Conservation (phyloP, 768 basidiomycete species). For the Inosperma sp. region DNA sequence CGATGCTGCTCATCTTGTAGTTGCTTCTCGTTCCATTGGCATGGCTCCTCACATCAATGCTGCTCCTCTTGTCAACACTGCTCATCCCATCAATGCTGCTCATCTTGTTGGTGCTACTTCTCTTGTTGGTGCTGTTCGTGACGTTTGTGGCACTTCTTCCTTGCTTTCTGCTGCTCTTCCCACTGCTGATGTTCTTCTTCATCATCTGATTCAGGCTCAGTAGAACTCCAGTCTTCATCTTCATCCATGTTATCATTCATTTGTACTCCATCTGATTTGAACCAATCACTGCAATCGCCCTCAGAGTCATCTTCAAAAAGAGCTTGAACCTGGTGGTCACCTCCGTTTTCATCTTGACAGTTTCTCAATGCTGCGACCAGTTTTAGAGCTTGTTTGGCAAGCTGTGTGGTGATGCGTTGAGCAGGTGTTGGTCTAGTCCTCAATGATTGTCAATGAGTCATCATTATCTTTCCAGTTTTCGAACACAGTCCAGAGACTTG, state of each 20-base stretch:
- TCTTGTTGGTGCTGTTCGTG: neutral
- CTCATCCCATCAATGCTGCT: neutral
- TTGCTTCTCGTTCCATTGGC: neutral
- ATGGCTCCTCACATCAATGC: neutral
- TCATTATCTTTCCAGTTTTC: neutral
- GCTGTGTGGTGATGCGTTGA: neutral
- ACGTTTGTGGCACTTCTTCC: neutral
- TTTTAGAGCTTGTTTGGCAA: neutral
- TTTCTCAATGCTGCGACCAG: neutral
- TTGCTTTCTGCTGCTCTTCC: neutral
- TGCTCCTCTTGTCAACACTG: neutral
- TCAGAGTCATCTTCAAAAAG: neutral
- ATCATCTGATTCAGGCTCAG: neutral
- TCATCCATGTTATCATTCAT: neutral
- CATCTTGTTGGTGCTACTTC: neutral
- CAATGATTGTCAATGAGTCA: neutral
- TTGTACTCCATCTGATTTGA: neutral
- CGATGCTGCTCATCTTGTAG: neutral
- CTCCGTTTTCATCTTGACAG: neutral
- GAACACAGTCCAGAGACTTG: neutral
- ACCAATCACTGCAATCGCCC: too few relatives aligned
- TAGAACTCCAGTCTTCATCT: neutral
- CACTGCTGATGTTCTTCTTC: neutral
- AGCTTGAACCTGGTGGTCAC: too few relatives aligned
- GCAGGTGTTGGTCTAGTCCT: neutral